Evolutionary conservation across 2,329 filamentous ascomycete genomes (phyloP).

Genomic region (Elsinoe batatas): DNA sequence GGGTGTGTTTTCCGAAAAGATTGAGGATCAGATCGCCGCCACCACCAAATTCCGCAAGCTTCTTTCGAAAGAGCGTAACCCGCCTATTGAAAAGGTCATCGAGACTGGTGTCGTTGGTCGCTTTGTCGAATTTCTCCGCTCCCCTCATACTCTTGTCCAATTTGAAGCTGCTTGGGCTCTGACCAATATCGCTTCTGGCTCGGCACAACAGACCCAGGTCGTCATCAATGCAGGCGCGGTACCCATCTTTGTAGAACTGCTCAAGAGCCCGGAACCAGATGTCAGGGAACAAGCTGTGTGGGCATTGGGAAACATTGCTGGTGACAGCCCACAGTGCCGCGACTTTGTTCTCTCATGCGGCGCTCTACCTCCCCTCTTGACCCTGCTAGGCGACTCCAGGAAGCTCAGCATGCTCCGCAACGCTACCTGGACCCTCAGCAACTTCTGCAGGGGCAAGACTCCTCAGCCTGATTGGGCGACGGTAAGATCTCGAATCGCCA

Average conservation of each 20-base stretch:
- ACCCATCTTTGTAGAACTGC: constrained; percentile 93
- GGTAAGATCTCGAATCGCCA: constrained; percentile 46
- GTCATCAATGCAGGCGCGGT: constrained; percentile 97
- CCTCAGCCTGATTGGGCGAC: constrained; percentile 97
- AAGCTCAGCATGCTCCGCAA: constrained; percentile 99
- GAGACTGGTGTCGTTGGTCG: constrained; percentile 96
- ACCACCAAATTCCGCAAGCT: constrained; percentile 99
- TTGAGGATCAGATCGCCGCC: constrained; percentile 92
- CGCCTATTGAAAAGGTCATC: constrained; percentile 97
- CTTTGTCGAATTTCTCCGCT: constrained; percentile 96
- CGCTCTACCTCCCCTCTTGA: constrained; percentile 80
- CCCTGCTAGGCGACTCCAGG: constrained; percentile 87
- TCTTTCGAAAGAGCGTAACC: constrained; percentile 96
- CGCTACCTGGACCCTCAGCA: constrained; percentile 97
- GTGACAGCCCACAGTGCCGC: constrained; percentile 93
- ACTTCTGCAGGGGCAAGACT: constrained; percentile 99
- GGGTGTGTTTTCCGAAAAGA: constrained; percentile 97
- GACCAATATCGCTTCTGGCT: constrained; percentile 98
- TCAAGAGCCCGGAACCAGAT: constrained; percentile 92
- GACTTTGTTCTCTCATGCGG: constrained; percentile 91
- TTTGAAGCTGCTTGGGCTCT: constrained; percentile 98
- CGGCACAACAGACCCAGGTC: constrained; percentile 93
- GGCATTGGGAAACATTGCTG: constrained; percentile 97
- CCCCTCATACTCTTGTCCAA: constrained; percentile 93
- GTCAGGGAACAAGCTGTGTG: constrained; percentile 97